phyloP scores from a whole-genome alignment of 225 moss, liverwort and hornwort genomes.

The Pseudisothecium myosuroides region DNA sequence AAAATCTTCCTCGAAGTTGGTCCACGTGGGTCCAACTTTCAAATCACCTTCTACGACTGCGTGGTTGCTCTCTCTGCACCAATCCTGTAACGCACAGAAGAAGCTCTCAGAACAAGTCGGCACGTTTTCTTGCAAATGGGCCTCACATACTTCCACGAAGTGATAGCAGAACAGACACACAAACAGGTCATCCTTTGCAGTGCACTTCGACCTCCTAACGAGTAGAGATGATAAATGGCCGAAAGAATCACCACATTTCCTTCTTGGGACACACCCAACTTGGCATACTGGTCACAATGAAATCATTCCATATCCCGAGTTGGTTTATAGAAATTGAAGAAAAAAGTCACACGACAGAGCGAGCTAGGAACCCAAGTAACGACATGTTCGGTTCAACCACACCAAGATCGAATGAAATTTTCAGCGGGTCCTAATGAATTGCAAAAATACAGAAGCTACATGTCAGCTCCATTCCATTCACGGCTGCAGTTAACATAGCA shows the following conservation, averaged over 20 bases:
- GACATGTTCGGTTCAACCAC: background rate
- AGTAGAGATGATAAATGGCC: background rate
- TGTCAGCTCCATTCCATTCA: too few species aligned
- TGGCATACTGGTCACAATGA: background rate
- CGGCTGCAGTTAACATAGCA: too few species aligned
- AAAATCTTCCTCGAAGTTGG: background rate
- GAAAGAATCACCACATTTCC: background rate
- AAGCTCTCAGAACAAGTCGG: background rate
- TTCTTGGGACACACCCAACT: background rate
- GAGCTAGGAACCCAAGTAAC: too few species aligned
- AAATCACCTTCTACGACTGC: background rate
- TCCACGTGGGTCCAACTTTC: background rate
- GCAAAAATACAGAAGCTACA: too few species aligned
- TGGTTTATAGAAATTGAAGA: background rate
- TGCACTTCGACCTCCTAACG: background rate
- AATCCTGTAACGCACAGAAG: background rate
- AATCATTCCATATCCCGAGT: background rate
- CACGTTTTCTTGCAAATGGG: background rate
- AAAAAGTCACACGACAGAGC: background rate
- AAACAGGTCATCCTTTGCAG: background rate
- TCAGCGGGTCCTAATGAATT: background rate
- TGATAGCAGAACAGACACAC: background rate
- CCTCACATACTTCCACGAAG: background rate
- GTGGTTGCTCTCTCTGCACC: background rate
- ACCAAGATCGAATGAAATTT: background rate